Evolutionary conservation across 2,329 filamentous ascomycete species (phyloP), one percentile per base, ranked within the genome.

Genomic region (Raffaelea ambrosiae): DNA sequence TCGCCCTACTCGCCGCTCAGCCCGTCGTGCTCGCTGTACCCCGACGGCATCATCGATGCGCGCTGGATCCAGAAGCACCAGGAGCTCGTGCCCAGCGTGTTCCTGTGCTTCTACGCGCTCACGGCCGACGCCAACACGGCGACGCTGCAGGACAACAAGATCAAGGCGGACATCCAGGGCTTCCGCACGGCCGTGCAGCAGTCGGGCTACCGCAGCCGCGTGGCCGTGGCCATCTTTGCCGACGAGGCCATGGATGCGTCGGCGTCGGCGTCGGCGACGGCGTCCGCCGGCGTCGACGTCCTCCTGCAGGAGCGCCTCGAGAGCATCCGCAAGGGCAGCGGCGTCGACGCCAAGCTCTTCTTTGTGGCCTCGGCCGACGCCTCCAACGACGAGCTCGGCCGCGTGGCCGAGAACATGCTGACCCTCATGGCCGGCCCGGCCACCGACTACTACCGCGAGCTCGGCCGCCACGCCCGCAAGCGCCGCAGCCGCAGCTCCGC

Each of bases 21-120:
- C 36, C 89, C 90, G 3, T 77, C 76, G 8, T 95, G 91, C 8
- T 73, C 81, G 3, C 75, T 94, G 3, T 97, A 93, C 61, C 90
- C 91, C 8, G 93, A 97, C 66, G 93, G 91, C 4, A 71, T 96
- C 50, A 81, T 96, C 62, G 81, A 89, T 51, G 76, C 83, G 19
- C 67, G 79, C 51, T 98, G 91, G 91, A 73, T 95, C 47, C 78
- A 79, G 51, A 98, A 97, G 63, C 91, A 97, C 62, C 90, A 95
- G 60, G 73, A 85, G 45, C 72, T 88, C 18, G 75, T 97, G 20
- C 91, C 91, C 2, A 86, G 88, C 52, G 76, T 88, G 22, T 84
- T 88, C 55, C 65, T 95, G 29, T 85, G 84, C 54, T 93, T 94
- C 66, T 95, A 94, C 61, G 75, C 77, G 33, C 78, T 96, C 49